Evolutionary conservation across 164 flowering plant genomes (phyloP), one percentile per base, ranked within the genome.

Genomic region (Macadamia tetraphylla): DNA sequence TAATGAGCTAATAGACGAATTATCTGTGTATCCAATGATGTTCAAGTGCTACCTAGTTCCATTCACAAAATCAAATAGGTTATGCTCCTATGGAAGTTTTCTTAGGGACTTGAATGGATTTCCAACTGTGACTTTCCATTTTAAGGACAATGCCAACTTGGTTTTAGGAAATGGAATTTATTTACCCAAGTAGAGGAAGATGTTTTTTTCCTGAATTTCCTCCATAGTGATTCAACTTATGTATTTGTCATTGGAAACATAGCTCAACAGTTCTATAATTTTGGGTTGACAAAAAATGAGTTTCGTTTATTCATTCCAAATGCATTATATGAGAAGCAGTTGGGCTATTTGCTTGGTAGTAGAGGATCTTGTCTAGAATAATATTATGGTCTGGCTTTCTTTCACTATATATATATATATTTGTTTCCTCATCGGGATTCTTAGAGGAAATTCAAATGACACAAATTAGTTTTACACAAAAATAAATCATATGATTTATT

Each of bases 251-350:
- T 74, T 17, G 80, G 80, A 1, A 18, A 67, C 6, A 29, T 71
- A 60, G 75, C 77, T 46, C 80, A 77, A 15, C 77, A 74, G 53
- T 55, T 64, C 13, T 77, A 71, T 30, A 74, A 71, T 62, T 14
- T 77, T n/a, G 80, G 58, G 2, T 74, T 71, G 80, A 74, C 35
- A 49, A 46, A 46, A 1, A 56, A 63, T 2, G 68, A 40, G 53
- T 74, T 17, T 67, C 23, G 9, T 68, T 77, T 42, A 62, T 23
- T 23, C 23, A 23, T 23, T 23, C 23, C 23, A 23, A 23, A 23
- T 23, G 23, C 23, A 23, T 23, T 23, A 23, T 23, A 23, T 23
- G 23, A 23, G 23, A 23, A 23, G 23, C 23, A 23, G 23, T 23
- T 23, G 23, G 23, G 23, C 23, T 23, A 23, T 23, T 23, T 23